Conservation (phyloP, 768 basidiomycete genomes). For the Myochromella boudieri region DNA sequence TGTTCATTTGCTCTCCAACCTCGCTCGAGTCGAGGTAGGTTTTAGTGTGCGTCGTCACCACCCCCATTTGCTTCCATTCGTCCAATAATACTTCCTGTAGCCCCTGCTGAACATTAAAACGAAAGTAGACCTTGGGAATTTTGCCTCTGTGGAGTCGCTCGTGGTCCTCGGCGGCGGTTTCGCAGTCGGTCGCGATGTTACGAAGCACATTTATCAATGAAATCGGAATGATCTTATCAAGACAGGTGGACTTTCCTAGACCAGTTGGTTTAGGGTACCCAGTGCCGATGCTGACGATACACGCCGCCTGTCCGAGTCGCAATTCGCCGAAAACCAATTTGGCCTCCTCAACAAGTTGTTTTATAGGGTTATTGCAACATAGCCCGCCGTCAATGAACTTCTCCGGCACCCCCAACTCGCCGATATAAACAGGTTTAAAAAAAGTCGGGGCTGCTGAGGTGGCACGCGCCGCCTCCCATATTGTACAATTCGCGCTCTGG, state of each 20-base stretch:
- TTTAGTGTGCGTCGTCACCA: no score
- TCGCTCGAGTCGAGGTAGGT: no score
- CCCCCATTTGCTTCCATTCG: no score
- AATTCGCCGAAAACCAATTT: not conserved
- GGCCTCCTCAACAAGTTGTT: not conserved
- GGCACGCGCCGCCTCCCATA: no score
- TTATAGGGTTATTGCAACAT: conserved; percentile 16
- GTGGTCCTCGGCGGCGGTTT: conserved; percentile 2
- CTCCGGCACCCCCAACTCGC: conserved; percentile 2
- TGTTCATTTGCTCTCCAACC: no score
- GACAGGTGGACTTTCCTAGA: no score
- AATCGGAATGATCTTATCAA: no score
- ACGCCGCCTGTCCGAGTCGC: no score
- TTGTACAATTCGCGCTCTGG: conserved; percentile 9
- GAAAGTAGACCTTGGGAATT: conserved; percentile 1
- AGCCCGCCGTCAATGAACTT: conserved; percentile 15
- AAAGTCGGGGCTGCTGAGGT: conserved; percentile 26
- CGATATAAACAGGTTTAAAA: conserved; percentile 22
- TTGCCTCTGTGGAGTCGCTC: not conserved
- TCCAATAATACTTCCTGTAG: no score
- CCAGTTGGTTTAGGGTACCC: no score
- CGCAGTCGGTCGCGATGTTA: conserved; percentile 10
- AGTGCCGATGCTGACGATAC: no score
- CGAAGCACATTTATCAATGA: no score
- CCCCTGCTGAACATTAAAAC: conserved; percentile 16